Evolutionary conservation across 2,329 filamentous ascomycete genomes (phyloP).

Genomic region (Apiospora arundinis): DNA sequence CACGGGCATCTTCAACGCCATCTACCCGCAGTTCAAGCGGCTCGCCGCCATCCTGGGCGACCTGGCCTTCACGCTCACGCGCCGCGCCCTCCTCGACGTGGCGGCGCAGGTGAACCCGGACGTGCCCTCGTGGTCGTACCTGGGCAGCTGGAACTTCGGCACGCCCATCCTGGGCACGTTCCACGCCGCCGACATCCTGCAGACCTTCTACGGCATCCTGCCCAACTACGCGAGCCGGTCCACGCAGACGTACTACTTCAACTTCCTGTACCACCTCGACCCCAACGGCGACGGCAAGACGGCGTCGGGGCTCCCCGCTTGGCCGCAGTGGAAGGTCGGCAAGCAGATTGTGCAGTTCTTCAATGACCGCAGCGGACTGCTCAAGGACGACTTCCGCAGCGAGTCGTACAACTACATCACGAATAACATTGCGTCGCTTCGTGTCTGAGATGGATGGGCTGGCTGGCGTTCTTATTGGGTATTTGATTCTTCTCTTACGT

Average conservation of each 20-base stretch:
- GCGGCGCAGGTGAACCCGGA: slow-evolving; percentile 54
- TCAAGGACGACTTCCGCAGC: slow-evolving; percentile 48
- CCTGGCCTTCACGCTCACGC: slow-evolving; percentile 74
- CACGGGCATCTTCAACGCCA: slow-evolving; percentile 71
- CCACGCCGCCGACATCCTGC: slow-evolving; percentile 73
- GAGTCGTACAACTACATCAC: slow-evolving; percentile 33
- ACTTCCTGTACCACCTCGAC: slow-evolving; percentile 73
- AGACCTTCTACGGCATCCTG: slow-evolving; percentile 70
- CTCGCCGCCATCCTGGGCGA: slow-evolving; percentile 79
- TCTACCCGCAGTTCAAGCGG: slow-evolving; percentile 80
- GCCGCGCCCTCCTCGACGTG: slow-evolving; percentile 66
- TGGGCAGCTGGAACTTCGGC: slow-evolving; percentile 74
- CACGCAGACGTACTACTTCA: slow-evolving; percentile 73
- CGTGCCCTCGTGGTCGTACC: slow-evolving; percentile 76
- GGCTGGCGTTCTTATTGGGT: neutral
- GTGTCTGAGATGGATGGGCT: slow-evolving; percentile 6
- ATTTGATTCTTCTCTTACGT: neutral
- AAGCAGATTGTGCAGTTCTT: slow-evolving; percentile 59
- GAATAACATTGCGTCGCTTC: slow-evolving; percentile 28
- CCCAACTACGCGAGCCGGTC: slow-evolving; percentile 66
- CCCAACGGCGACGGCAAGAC: slow-evolving; percentile 59
- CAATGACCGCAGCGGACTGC: slow-evolving; percentile 36
- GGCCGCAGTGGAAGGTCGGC: slow-evolving; percentile 52
- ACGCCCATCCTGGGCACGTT: slow-evolving; percentile 78
- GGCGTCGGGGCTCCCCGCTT: slow-evolving; percentile 37